Base-by-base conservation (phyloP, 805 yeast species). In the Pichia thaimueangensis region DNA sequence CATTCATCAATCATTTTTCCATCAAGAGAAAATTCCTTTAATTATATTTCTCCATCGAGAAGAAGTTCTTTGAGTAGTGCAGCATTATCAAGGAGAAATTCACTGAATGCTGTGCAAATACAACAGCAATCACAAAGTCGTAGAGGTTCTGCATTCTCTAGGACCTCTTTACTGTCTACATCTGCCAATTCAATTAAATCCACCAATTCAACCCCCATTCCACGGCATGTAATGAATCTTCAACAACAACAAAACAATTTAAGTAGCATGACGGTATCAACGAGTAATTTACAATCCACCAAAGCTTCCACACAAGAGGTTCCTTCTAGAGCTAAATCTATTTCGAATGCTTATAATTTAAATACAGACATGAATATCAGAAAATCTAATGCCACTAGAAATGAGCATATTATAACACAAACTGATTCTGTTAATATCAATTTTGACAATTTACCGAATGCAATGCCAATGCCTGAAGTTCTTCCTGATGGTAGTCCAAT, bases 371-470 rank as follows among this genome's bases (percentile, higher is more conserved):
- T n/a, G n/a, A n/a, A n/a, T n/a, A n/a, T n/a, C n/a, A n/a, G n/a
- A n/a, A n/a, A n/a, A n/a, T n/a, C n/a, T n/a, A n/a, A n/a, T n/a
- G n/a, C n/a, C n/a, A n/a, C n/a, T n/a, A n/a, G n/a, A n/a, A n/a
- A n/a, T n/a, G n/a, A n/a, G n/a, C n/a, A n/a, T n/a, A n/a, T n/a
- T n/a, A n/a, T n/a, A n/a, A n/a, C n/a, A n/a, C n/a, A n/a, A n/a
- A n/a, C n/a, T n/a, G n/a, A n/a, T n/a, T n/a, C n/a, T n/a, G n/a
- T n/a, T n/a, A n/a, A n/a, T n/a, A 34, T 41, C 15, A 34, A 38
- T 10, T 45, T 55, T 12, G 47, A 48, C 21, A 39, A 49, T 22
- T 41, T 82, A 5, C 87, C 88, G 0, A 77, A 82, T 0, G 74
- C 67, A 40, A 57, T 68, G 15, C 77, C 82, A 1, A 35, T 35